Evolutionary conservation across 2,329 filamentous ascomycete species (phyloP), one percentile per base, ranked within the genome.

Genomic region (Aspergillus cejpii): DNA sequence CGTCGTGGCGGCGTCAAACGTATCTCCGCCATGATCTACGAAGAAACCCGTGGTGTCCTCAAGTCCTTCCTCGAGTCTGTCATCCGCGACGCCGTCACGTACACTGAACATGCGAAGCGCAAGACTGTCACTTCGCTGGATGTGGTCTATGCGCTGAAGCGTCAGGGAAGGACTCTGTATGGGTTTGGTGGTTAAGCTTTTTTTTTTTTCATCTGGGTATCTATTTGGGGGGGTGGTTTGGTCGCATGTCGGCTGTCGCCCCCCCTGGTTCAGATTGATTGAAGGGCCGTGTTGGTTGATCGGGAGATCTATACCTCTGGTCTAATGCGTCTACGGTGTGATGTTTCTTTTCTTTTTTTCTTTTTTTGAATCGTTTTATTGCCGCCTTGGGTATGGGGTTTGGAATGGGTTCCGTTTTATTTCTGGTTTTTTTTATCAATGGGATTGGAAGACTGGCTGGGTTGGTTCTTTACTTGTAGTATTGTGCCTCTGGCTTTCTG

Each of bases 1-100:
- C 90, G 90, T 77, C 90, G 90, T 94, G 90, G 91, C 72, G 90
- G 90, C 90, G 90, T 96, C 81, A 96, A 96, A 87, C 90, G 90
- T 95, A 96, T 96, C 67, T 95, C 90, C 64, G 90, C 90, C 70
- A 94, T 87, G 84, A 88, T 87, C 74, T 87, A 87, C 75, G 84
- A 86, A 67, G 83, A 88, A 76, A 88, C 84, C 60, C 84, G 84
- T 63, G 83, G 83, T 78, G 84, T 88, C 57, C 78, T 88, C 62
- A 88, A 88, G 79, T 81, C 83, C 68, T 88, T 88, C 81, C 82
- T 88, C 57, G 84, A 88, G 73, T 80, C 81, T 63, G 84, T 88
- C 70, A 88, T 88, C 66, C 80, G 83, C 70, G 84, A 87, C 62
- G 82, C 84, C 51, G 81, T 87, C 74, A 87, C 84, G 65, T 87